Conservation (phyloP, 2,329 filamentous ascomycete genomes). For the Xylaria sp. region DNA sequence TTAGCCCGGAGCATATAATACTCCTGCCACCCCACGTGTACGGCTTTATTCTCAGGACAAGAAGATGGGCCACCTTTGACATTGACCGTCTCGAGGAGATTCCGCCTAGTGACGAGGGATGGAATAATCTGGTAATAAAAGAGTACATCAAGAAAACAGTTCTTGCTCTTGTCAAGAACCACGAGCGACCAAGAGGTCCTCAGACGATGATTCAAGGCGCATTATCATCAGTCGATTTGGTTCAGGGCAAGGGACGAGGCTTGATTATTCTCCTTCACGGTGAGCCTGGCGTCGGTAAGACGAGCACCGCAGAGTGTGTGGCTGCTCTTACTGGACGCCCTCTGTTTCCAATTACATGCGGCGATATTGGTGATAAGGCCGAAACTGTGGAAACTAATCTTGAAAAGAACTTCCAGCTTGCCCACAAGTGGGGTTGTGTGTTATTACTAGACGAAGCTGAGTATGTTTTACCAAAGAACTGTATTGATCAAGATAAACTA, state of each 20-base stretch:
- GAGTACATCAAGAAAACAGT: neutral
- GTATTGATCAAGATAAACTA: neutral
- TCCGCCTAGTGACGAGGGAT: neutral
- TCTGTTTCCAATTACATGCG: conserved; percentile 11
- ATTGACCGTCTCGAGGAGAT: neutral
- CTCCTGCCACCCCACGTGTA: neutral
- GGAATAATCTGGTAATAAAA: neutral
- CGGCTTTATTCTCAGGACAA: neutral
- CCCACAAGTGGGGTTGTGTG: conserved; percentile 17
- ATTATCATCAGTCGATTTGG: conserved; percentile 1
- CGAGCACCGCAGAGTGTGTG: conserved; percentile 1
- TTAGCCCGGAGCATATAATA: neutral
- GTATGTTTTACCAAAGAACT: neutral
- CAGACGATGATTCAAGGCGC: conserved; percentile 2
- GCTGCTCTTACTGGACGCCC: neutral
- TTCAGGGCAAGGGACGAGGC: conserved; percentile 5
- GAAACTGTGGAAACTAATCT: conserved; percentile 9
- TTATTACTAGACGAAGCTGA: conserved; percentile 15
- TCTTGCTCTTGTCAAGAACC: neutral
- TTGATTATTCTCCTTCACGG: conserved; percentile 15
- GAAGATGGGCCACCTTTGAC: neutral
- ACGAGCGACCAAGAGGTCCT: neutral
- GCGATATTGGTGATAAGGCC: conserved; percentile 15
- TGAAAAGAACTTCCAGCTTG: conserved; percentile 2
- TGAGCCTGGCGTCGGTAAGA: conserved; percentile 13